Conservation (phyloP, 176 grass and related monocot genomes). For the Leersia perrieri region DNA sequence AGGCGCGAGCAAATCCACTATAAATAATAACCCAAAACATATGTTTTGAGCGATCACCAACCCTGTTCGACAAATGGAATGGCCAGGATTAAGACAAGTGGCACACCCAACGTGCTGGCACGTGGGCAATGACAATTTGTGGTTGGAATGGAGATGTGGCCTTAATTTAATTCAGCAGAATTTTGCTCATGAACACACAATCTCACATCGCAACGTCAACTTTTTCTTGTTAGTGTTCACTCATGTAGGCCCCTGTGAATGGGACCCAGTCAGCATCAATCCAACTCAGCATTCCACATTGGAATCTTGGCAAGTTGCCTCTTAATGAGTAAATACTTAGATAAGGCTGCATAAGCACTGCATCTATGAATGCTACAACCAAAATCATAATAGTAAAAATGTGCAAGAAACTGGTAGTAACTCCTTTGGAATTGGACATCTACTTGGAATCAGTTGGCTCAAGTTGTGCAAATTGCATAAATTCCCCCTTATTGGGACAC, state of each 20-base stretch:
- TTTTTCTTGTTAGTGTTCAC: constrained; percentile 3
- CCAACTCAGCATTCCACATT: constrained; percentile 33
- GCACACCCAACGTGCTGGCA: not conserved
- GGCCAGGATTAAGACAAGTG: not conserved
- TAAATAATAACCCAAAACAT: constrained; percentile 9
- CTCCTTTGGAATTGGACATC: not conserved
- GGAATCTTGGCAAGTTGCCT: constrained; percentile 14
- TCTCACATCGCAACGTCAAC: not conserved
- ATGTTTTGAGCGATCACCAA: not conserved
- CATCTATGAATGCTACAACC: not conserved
- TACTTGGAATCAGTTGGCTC: not conserved
- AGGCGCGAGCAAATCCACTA: not conserved
- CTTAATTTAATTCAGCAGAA: constrained; percentile 5
- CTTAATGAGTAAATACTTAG: not conserved
- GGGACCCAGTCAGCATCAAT: constrained; percentile 15
- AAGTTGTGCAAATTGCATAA: not conserved
- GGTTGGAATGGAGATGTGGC: constrained; percentile 3
- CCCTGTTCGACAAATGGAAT: not conserved
- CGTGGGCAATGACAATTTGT: not conserved
- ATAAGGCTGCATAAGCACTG: not conserved
- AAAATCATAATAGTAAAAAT: not conserved
- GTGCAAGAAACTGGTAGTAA: not conserved
- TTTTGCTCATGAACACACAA: constrained; percentile 4
- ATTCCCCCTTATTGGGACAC: not conserved
- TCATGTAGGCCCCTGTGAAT: not conserved